These are phyloP conservation scores for Linum trigynum DNA, from an alignment of 345 rosid genomes.

Conservation along the genomic window DNA sequence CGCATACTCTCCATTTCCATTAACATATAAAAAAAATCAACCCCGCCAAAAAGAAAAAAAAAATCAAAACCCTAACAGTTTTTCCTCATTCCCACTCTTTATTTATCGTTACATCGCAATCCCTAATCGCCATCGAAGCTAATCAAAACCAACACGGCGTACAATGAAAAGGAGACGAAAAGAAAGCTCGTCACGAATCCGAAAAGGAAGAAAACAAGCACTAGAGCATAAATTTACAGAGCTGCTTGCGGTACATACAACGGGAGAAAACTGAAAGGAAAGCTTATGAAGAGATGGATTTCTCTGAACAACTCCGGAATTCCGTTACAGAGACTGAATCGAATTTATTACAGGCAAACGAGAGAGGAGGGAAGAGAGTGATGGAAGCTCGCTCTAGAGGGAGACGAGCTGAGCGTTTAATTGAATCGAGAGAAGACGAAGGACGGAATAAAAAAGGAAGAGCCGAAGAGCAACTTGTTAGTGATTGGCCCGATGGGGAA, in stretches of 20 bases:
- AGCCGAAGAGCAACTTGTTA: too few relatives aligned
- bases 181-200: background rate
- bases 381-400: background rate
- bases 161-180: background rate
- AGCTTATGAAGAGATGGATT: background rate
- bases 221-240: too few relatives aligned
- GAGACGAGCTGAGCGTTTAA: too few relatives aligned
- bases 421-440: too few relatives aligned
- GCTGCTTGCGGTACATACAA: background rate
- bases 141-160: background rate
- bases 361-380: background rate
- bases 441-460: too few relatives aligned
- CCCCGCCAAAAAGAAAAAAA: conserved; percentile 3
- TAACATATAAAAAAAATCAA: conserved; percentile 3
- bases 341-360: background rate
- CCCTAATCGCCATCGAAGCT: background rate
- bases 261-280: background rate
- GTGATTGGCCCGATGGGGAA: too few relatives aligned
- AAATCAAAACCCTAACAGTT: conserved; percentile 17
- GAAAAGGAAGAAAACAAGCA: too few relatives aligned
- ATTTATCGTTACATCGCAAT: conserved; percentile 6
- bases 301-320: background rate
- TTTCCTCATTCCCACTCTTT: conserved; percentile 8
- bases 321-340: background rate
- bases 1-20: conserved; percentile 70